Evolutionary conservation across 2,329 filamentous ascomycete genomes (phyloP), one percentile per base, ranked within the genome.

Genomic region (Aureobasidium uvarum): DNA sequence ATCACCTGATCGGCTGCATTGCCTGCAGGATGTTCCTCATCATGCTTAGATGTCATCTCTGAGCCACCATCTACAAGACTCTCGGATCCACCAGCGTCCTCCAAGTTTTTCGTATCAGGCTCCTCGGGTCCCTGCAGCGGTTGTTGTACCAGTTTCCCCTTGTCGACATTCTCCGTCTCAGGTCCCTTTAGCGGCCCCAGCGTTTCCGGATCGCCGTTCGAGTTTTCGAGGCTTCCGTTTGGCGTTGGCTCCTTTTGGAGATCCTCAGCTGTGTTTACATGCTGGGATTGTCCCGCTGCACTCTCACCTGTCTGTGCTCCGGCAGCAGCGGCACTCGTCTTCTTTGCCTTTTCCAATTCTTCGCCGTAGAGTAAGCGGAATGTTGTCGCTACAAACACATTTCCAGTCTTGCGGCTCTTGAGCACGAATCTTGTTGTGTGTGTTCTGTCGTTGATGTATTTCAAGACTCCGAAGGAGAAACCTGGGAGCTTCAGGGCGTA

Each of bases 391-490:
- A 81, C 76, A 36, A 76, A 75, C 25, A 80, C 74, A 41, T 81
- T 77, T 10, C 74, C 76, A 0, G 74, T 79, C 20, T 67, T 69
- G 5, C 76, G 67, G 66, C 80, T 76, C 73, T 79, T 81, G 66
- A 81, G 73, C 48, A 81, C 79, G 70, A 77, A 81, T 25, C 80
- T 70, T 66, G 81, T 68, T 66, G 76, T 75, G 71, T 82, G 80
- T 25, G 63, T 68, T 71, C 81, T 80, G 54, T 80, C 76, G 67
- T 80, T 80, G 48, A 81, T 76, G 64, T 81, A 81, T 68, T 75
- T 77, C 50, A 79, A 75, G 4, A 81, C 78, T 16, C 74, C 75
- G 31, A 81, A 74, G 2, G 73, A 77, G 62, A 81, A 80, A 0
- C 80, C 80, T 0, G 80, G 80, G 18, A 82, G 67, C 63, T 78